A percentile compares a stretch with the other conserved stretches of the same genome.
Conservation (phyloP, 768 basidiomycete species). For the Imleria badia region DNA sequence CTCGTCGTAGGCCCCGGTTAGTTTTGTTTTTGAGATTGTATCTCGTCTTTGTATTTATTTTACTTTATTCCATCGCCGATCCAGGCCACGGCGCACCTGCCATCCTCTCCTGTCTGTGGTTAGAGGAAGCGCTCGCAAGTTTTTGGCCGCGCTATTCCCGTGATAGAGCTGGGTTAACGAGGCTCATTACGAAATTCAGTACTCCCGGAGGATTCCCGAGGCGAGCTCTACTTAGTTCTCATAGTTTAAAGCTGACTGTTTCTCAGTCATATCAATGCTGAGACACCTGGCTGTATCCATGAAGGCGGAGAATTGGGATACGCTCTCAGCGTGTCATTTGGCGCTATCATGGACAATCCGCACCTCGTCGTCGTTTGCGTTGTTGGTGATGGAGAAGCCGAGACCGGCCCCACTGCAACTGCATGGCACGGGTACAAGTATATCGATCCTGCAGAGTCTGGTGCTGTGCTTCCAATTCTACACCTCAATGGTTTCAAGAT, state of each 20-base stretch:
- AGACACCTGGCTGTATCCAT: conserved; percentile 88
- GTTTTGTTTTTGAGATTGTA: neutral
- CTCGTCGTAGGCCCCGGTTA: conserved; percentile 79
- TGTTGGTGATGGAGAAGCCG: conserved; percentile 88
- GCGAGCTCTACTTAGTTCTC: conserved; percentile 30
- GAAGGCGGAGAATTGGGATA: conserved; percentile 93
- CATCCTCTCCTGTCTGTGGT: conserved; percentile 81
- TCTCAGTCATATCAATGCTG: conserved; percentile 68
- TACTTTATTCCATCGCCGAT: neutral
- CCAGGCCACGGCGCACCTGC: conserved; percentile 83
- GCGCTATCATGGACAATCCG: conserved; percentile 90
- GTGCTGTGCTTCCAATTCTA: conserved; percentile 88
- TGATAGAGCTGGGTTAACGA: conserved; percentile 56
- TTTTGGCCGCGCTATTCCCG: conserved; percentile 62
- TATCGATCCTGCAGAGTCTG: conserved; percentile 85
- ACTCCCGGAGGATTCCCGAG: conserved; percentile 84
- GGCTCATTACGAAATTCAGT: conserved; percentile 74
- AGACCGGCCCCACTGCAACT: conserved; percentile 74
- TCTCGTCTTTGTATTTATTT: neutral
- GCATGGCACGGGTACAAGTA: conserved; percentile 91
- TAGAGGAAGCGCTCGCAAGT: conserved; percentile 68
- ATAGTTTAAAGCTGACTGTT: neutral
- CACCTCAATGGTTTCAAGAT: conserved; percentile 91
- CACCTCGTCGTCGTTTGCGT: conserved; percentile 78
- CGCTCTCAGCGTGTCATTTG: conserved; percentile 81